Evolutionary conservation across 331 rosid species (phyloP).

Genomic region (Cydonia oblonga): DNA sequence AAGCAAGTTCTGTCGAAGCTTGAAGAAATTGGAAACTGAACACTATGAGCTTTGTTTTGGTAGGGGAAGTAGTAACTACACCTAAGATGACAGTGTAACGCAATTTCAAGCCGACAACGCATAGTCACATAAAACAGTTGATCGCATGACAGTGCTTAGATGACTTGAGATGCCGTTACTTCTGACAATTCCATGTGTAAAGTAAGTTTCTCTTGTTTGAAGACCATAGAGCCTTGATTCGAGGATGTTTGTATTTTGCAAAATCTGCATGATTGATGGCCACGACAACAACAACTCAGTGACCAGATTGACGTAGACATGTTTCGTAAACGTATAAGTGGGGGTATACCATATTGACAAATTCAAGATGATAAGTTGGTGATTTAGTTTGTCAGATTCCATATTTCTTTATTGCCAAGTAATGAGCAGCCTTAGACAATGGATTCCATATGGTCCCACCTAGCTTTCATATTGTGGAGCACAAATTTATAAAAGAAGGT

Average conservation of each 20-base stretch:
- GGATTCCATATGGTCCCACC: slow-evolving; percentile 1
- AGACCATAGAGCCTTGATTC: too few relatives aligned
- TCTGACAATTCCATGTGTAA: too few relatives aligned
- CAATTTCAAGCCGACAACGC: too few relatives aligned
- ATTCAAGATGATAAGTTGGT: slow-evolving; percentile 14
- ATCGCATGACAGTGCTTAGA: too few relatives aligned
- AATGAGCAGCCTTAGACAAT: neutral
- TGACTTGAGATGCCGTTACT: too few relatives aligned
- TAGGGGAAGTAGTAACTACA: neutral
- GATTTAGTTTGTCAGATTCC: slow-evolving; percentile 14
- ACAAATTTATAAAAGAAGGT: neutral
- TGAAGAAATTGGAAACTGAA: slow-evolving; percentile 48
- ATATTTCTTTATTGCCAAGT: neutral
- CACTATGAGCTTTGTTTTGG: neutral
- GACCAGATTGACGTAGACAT: slow-evolving; percentile 20
- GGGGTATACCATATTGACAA: too few relatives aligned
- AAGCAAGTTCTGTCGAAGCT: slow-evolving; percentile 70
- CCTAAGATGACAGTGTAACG: neutral
- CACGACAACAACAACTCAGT: neutral
- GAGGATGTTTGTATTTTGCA: slow-evolving; percentile 9
- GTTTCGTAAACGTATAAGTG: slow-evolving; percentile 6
- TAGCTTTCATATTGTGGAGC: neutral
- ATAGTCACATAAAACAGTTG: too few relatives aligned
- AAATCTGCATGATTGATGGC: slow-evolving; percentile 16
- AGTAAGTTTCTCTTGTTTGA: too few relatives aligned